A percentile compares a stretch with the other conserved stretches of the same genome.
phyloP scores from a whole-genome alignment of 768 basidiomycete species.

The Russula emetica region DNA sequence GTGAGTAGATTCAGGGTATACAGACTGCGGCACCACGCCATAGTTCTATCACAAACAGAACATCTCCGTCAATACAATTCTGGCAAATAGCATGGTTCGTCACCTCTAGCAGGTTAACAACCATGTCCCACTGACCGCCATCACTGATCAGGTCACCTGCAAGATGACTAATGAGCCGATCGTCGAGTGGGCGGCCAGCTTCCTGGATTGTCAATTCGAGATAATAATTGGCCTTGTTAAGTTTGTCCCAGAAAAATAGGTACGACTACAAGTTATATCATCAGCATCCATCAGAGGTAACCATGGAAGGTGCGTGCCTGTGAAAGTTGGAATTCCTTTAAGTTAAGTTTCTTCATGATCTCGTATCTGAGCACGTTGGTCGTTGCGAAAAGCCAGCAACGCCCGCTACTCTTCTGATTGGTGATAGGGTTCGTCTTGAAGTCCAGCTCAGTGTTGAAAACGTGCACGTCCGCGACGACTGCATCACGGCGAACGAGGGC shows the following conservation, averaged over 20 bases:
- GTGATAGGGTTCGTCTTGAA: constrained; percentile 83
- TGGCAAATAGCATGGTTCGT: constrained; percentile 14
- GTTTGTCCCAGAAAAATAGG: constrained; percentile 94
- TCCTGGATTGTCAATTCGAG: constrained; percentile 84
- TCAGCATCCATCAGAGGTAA: neutral
- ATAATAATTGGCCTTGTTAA: constrained; percentile 91
- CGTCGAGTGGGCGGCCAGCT: constrained; percentile 73
- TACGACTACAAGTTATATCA: constrained; percentile 51
- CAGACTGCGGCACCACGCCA: constrained; percentile 77
- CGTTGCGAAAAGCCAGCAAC: constrained; percentile 95
- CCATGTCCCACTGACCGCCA: constrained; percentile 97
- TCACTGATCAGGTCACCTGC: constrained; percentile 77
- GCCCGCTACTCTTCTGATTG: constrained; percentile 80
- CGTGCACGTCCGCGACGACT: constrained; percentile 58
- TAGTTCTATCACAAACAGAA: constrained; percentile 48
- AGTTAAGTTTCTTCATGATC: constrained; percentile 78
- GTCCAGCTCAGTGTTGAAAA: constrained; percentile 79
- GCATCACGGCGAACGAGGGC: constrained; percentile 63
- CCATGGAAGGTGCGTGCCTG: constrained; percentile 49
- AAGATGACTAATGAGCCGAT: constrained; percentile 76
- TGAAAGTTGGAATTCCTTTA: constrained; percentile 87
- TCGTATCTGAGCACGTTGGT: constrained; percentile 82
- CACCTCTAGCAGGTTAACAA: constrained; percentile 59
- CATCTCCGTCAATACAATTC: neutral
- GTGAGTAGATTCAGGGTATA: constrained; percentile 83